Evolutionary conservation across 148 eudicot species (phyloP), one percentile per base, ranked within the genome.

Genomic region (Rhododendron griersonianum): DNA sequence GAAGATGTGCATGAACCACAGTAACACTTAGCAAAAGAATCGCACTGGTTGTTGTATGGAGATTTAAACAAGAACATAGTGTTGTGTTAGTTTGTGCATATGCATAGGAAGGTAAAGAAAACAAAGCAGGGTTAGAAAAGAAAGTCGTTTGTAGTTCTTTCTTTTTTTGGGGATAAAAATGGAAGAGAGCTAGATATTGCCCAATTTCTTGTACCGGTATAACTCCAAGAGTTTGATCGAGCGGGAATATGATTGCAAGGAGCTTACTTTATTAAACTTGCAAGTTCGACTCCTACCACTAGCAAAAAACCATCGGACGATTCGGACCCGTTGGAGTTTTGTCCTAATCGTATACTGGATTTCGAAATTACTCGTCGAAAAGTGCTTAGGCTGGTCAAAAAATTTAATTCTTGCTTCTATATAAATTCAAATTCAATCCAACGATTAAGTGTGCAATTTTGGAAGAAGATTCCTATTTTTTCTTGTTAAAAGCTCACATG

Each of bases 21-120:
- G 65, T 3, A 5, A 4, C 6, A n/a, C 30, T 63, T 3, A 63
- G 71, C 30, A 63, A n/a, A n/a, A 28, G 30, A 28, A 28, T 28
- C 30, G 30, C 30, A 28, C 30, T 28, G 30, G 30, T 28, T 28
- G 30, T 28, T 28, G 30, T 28, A 28, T 97, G 84, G 93, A 94
- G 41, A 84, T 95, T 44, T 96, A 81, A 89, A 16, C 25, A 2
- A 21, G n/a, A 45, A 1, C 23, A 37, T 11, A 35, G 9, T 21
- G 16, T 74, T 4, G 7, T 35, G 5, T 44, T 73, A 4, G 19
- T 28, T 5, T 28, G 15, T 25, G 15, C 35, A 69, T 69, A 71
- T 28, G 35, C 37, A 71, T 11, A 57, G 7, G 21, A 4, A 57
- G 63, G 7, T 16, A 63, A 23, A 23, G 30, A 63, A 63, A 23